Conservation (phyloP, 139 green algal species). For the Chlamydomonas asymmetrica region DNA sequence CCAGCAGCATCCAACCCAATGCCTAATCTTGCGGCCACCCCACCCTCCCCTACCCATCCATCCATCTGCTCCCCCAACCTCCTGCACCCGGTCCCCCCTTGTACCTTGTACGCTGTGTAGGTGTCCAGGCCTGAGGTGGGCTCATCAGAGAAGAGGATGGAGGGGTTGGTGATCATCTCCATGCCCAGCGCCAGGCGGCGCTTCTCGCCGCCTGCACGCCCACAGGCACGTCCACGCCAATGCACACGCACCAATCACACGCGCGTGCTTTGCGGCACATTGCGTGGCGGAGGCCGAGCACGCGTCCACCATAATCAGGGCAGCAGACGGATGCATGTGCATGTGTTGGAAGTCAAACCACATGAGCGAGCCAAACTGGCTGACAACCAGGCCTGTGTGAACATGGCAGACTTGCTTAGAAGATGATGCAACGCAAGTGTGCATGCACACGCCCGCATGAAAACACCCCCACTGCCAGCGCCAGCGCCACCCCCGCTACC, state of each 20-base stretch:
- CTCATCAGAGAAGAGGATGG: constrained; percentile 61
- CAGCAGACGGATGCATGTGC: background rate
- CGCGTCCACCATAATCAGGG: too few relatives aligned
- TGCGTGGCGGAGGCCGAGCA: too few relatives aligned
- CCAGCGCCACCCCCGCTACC: too few relatives aligned
- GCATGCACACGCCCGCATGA: background rate
- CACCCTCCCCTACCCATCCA: too few relatives aligned
- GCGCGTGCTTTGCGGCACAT: too few relatives aligned
- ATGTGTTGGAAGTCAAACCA: background rate
- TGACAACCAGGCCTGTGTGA: background rate
- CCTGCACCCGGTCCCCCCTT: background rate
- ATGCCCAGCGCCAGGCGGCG: constrained; percentile 53
- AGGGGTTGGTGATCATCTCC: constrained; percentile 50
- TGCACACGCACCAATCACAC: too few relatives aligned
- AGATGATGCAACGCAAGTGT: background rate
- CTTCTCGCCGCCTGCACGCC: constrained; percentile 51
- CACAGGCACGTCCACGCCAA: too few relatives aligned
- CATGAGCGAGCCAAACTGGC: background rate
- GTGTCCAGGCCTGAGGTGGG: constrained; percentile 57
- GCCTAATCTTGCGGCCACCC: too few relatives aligned
- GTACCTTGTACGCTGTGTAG: constrained; percentile 32
- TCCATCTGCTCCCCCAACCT: background rate
- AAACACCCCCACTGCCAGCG: background rate
- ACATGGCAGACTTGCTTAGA: background rate
- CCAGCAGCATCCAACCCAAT: too few relatives aligned